Evolutionary conservation across 2,329 filamentous ascomycete genomes (phyloP), one percentile per base, ranked within the genome.

Genomic region (Meredithiella fracta): DNA sequence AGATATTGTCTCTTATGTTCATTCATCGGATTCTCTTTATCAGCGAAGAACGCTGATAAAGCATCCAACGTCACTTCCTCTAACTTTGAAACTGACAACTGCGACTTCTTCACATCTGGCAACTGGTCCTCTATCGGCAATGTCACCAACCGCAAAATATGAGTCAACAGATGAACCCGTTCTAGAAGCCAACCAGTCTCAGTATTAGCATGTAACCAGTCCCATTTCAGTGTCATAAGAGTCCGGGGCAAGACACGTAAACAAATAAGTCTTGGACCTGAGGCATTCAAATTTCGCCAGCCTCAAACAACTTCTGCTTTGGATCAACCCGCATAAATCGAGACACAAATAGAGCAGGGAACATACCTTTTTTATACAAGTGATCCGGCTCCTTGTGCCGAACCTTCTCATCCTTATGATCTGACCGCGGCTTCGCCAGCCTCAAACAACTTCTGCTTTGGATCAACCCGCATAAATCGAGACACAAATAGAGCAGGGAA

Each of bases 311-410:
- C 5, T 34, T 34, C 29, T 34, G 5, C 29, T 11, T 34, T 34
- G 11, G 29, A 34, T 5, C 29, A 34, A 34, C 29, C 29, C 29
- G 29, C 29, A 34, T 11, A 34, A 5, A 34, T 34, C 5, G 29
- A 34, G 29, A 34, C 29, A 34, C 11, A 34, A 34, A 34, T 34
- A 44, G 17, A 8, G n/a, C 15, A 25, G 9, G 3, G 29, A 49
- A 38, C 70, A 63, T 66, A 85, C 83, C 80, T 63, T 75, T 71
- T 64, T 83, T 86, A 62, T 77, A 77, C 51, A 86, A 69, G 67
- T 88, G 85, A 62, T 88, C 84, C 0, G 84, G 85, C 66, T 88
- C 84, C 63, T 78, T 83, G 65, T 86, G 83, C 11, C 78, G 73
- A 54, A 85, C 79, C 47, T 72, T 73, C 50, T 78, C 72, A 37